These are phyloP conservation scores for Malassezia obtusa DNA, from an alignment of 1,284 basidiomycete genomes.

Conservation along the genomic window DNA sequence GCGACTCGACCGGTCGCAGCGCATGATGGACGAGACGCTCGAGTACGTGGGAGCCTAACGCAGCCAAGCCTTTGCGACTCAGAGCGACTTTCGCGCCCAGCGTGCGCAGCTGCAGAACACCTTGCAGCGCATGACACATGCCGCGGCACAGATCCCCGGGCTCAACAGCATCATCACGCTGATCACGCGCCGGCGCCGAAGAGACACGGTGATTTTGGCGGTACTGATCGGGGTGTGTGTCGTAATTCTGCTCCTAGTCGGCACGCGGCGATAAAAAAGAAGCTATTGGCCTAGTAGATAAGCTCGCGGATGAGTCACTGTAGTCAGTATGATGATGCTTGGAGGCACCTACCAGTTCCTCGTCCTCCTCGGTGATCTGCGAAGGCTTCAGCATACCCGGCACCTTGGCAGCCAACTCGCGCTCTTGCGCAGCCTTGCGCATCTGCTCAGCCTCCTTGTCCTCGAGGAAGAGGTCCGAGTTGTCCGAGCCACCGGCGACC, in stretches of 20 bases:
- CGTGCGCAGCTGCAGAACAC: constrained; percentile 64
- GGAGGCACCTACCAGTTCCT: constrained; percentile 17
- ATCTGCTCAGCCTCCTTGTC: constrained; percentile 83
- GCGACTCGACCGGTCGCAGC: constrained; percentile 79
- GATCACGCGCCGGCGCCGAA: constrained; percentile 77
- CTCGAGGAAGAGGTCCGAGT: constrained; percentile 77
- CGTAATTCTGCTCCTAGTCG: constrained; percentile 66
- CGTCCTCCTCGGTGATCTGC: constrained; percentile 41
- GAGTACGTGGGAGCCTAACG: constrained; percentile 53
- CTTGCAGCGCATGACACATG: constrained; percentile 63
- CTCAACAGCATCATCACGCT: constrained; percentile 81
- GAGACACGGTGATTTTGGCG: constrained; percentile 84
- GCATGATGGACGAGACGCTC: constrained; percentile 85
- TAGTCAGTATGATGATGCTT: constrained; percentile 78
- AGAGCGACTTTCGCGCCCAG: constrained; percentile 85
- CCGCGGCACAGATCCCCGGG: constrained; percentile 73
- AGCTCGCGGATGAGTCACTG: constrained; percentile 39
- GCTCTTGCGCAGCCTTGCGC: constrained; percentile 64
- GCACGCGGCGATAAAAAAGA: constrained; percentile 18
- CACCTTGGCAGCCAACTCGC: constrained; percentile 78
- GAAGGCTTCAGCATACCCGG: constrained; percentile 94
- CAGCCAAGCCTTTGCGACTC: constrained; percentile 94
- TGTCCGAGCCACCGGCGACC: constrained; percentile 54
- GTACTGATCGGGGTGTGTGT: constrained; percentile 73
- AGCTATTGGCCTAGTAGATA: constrained; percentile 17